A percentile compares a stretch with the other conserved stretches of the same genome.
These are phyloP conservation scores for Aureoboletus auriporus DNA, from an alignment of 768 basidiomycete species.

Conservation along the genomic window DNA sequence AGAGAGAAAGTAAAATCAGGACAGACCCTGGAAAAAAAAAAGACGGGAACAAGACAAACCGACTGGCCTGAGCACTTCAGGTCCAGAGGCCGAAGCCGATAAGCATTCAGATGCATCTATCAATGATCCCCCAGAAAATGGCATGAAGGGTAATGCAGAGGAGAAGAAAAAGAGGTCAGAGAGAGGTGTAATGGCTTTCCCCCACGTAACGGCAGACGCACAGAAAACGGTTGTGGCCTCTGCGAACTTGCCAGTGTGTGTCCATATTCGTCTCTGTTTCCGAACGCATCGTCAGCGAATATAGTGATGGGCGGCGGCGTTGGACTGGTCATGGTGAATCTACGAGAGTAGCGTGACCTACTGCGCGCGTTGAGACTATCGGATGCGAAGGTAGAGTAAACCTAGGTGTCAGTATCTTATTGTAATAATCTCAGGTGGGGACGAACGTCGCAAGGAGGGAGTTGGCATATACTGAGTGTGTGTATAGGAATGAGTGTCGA, in stretches of 20 bases:
- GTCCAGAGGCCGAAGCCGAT: neutral
- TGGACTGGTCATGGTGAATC: neutral
- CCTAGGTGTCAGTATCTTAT: neutral
- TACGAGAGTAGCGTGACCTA: constrained; percentile 4
- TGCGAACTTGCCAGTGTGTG: neutral
- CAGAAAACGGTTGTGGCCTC: neutral
- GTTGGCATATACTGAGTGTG: constrained; percentile 21
- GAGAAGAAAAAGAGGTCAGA: neutral
- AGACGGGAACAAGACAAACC: constrained; percentile 7
- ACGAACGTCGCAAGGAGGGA: constrained; percentile 25
- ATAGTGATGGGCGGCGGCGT: constrained; percentile 7
- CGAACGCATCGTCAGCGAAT: neutral
- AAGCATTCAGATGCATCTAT: constrained; percentile 6
- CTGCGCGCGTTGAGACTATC: constrained; percentile 20
- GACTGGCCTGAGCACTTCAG: neutral
- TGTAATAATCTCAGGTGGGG: neutral
- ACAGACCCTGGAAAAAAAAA: neutral
- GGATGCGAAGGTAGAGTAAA: too few species aligned
- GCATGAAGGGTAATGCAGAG: neutral
- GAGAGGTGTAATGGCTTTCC: neutral
- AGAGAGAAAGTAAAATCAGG: neutral
- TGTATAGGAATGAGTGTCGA: neutral
- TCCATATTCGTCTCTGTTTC: neutral
- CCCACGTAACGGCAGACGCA: neutral
- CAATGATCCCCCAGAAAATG: too few species aligned